Evolutionary conservation across 2,329 filamentous ascomycete species (phyloP).

Genomic region (Botrytis paeoniae): DNA sequence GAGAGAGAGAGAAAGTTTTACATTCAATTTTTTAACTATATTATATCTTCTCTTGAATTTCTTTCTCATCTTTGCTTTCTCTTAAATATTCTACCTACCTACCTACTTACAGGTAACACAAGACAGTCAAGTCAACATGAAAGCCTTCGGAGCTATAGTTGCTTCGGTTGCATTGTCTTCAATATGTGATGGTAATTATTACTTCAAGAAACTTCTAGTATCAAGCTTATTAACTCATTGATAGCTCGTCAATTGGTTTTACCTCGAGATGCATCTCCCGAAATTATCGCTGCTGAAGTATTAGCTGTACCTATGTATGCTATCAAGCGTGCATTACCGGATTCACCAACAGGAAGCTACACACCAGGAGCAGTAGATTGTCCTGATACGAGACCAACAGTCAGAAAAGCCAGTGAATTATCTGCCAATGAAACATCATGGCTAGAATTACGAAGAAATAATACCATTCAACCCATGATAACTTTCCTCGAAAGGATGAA

Average conservation of each 20-base stretch:
- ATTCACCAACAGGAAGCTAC: conserved; percentile 60
- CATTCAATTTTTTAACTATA: not conserved
- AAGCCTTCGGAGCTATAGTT: conserved; percentile 1
- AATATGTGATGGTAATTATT: conserved; percentile 13
- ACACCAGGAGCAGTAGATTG: conserved; percentile 66
- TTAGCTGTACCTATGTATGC: conserved; percentile 27
- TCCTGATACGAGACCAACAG: conserved; percentile 63
- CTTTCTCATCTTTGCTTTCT: not conserved
- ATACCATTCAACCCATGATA: conserved; percentile 72
- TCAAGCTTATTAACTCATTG: conserved; percentile 38
- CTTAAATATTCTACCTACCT: not conserved
- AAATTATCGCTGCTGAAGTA: conserved; percentile 29
- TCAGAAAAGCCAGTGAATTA: conserved; percentile 61
- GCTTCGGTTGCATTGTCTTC: conserved; percentile 10
- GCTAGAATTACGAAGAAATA: conserved; percentile 67
- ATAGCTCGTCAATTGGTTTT: conserved; percentile 3
- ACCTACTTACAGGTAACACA: not conserved
- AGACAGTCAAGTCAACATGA: conserved; percentile 11
- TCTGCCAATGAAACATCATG: conserved; percentile 71
- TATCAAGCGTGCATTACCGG: conserved; percentile 34
- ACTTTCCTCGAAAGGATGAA: conserved; percentile 68
- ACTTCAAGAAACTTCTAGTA: not conserved
- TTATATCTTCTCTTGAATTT: not conserved
- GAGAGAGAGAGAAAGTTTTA: not conserved
- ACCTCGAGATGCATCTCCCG: conserved; percentile 30